Evolutionary conservation across 2,329 filamentous ascomycete genomes (phyloP).

Genomic region (Penicillium sp.): DNA sequence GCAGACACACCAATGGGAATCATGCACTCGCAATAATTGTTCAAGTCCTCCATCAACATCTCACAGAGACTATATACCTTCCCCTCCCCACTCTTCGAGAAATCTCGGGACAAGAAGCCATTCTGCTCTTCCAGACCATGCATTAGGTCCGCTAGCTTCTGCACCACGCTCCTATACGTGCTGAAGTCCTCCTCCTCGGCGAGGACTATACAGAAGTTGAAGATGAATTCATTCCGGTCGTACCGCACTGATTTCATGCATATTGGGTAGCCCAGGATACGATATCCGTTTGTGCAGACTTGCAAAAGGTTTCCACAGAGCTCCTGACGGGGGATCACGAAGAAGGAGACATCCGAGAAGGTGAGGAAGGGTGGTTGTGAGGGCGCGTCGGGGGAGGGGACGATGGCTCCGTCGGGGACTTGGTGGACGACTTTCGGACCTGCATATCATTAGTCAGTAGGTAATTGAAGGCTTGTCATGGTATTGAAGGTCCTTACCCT

Average conservation of each 20-base stretch:
- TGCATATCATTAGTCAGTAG: slow-evolving; percentile 27
- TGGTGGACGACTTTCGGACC: slow-evolving; percentile 64
- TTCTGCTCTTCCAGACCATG: slow-evolving; percentile 89
- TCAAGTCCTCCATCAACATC: slow-evolving; percentile 85
- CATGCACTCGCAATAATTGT: slow-evolving; percentile 98
- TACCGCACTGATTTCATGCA: slow-evolving; percentile 81
- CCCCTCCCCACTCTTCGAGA: slow-evolving; percentile 46
- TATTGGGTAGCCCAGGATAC: slow-evolving; percentile 83
- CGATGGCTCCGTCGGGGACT: slow-evolving; percentile 60
- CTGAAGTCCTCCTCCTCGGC: slow-evolving; percentile 67
- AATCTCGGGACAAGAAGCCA: slow-evolving; percentile 62
- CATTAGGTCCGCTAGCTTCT: slow-evolving; percentile 80
- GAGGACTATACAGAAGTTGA: slow-evolving; percentile 90
- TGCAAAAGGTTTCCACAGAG: slow-evolving; percentile 86
- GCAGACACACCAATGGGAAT: slow-evolving; percentile 75
- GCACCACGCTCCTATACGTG: slow-evolving; percentile 79
- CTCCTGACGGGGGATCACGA: slow-evolving; percentile 90
- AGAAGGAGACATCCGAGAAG: slow-evolving; percentile 82
- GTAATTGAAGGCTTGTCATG: background rate
- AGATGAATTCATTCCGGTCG: slow-evolving; percentile 93
- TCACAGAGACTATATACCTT: slow-evolving; percentile 70
- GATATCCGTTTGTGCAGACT: slow-evolving; percentile 70
- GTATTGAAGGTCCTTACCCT: slow-evolving; percentile 38
- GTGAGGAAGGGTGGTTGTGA: slow-evolving; percentile 67
- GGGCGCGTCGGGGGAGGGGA: slow-evolving; percentile 45